phyloP scores from a whole-genome alignment of 306 rosid genomes.

The Cucurbita argyrosperma region DNA sequence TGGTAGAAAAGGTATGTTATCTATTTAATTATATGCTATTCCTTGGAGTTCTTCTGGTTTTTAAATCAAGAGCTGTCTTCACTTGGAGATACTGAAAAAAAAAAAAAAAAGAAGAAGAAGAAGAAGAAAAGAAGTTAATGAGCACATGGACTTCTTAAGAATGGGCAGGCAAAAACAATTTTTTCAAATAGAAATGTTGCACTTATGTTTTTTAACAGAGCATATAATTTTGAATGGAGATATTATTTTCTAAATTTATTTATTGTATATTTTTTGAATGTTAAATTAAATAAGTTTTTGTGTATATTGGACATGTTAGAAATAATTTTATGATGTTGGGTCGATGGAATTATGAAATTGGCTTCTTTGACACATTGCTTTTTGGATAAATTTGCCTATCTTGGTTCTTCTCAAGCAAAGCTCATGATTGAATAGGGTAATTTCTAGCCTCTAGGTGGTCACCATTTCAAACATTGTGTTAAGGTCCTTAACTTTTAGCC shows the following conservation, averaged over 20 bases:
- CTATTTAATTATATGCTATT: not conserved
- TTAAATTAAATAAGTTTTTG: not conserved
- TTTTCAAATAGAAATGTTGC: not conserved
- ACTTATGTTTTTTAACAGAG: not conserved
- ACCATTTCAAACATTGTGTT: not conserved
- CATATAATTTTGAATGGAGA: too few species aligned
- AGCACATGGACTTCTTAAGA: not conserved
- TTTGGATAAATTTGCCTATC: not conserved
- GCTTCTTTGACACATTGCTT: not conserved
- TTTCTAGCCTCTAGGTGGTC: not conserved
- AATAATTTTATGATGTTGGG: not conserved
- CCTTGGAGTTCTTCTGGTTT: not conserved
- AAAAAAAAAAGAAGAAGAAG: not conserved
- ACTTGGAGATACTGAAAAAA: not conserved
- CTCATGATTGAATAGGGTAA: not conserved
- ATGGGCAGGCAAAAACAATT: not conserved
- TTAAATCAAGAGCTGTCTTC: not conserved
- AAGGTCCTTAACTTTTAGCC: not conserved
- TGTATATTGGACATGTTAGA: not conserved
- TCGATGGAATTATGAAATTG: not conserved
- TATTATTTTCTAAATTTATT: too few species aligned
- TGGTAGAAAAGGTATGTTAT: constrained; percentile 53
- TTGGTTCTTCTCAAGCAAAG: not conserved
- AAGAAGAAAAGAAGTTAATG: not conserved
- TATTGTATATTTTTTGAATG: too few species aligned